A percentile compares a stretch with the other conserved stretches of the same genome.
Evolutionary conservation across 2,329 filamentous ascomycete genomes (phyloP).

Genomic region (Chrysoporthe austroafricana): DNA sequence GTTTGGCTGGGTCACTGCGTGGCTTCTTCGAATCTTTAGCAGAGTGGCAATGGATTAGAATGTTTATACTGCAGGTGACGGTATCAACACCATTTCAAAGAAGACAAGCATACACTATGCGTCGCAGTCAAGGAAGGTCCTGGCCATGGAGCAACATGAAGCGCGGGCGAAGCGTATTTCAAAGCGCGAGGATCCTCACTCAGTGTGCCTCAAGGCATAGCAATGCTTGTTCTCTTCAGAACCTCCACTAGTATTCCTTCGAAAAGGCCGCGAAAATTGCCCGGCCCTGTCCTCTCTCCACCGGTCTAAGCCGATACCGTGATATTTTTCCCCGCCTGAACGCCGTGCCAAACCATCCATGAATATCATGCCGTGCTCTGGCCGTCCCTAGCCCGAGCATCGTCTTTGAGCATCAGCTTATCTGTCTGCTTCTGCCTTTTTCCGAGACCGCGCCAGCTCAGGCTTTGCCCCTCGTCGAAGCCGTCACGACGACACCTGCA

Average conservation of each 20-base stretch:
- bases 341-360: constrained; percentile 21
- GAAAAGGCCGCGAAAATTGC: not conserved
- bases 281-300: not conserved
- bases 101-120: not conserved
- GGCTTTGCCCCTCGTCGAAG: not conserved
- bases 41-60: constrained; percentile 25
- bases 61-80: not conserved
- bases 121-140: not conserved
- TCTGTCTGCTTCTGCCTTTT: not conserved
- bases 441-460: not conserved
- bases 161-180: not conserved
- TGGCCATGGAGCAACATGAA: not conserved
- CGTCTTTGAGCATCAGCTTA: not conserved
- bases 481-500: not conserved
- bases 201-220: not conserved
- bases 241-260: not conserved
- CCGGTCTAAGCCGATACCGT: not conserved
- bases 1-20: constrained; percentile 19
- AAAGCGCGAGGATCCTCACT: not conserved
- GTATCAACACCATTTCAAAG: not conserved
- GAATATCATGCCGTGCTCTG: not conserved
- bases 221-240: not conserved
- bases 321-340: constrained; percentile 25
- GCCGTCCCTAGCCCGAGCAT: not conserved
- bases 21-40: constrained; percentile 8